A percentile compares a stretch with the other conserved stretches of the same genome.
Evolutionary conservation across 2,329 filamentous ascomycete species (phyloP).

Genomic region (Ceratocystis eucalypticola): DNA sequence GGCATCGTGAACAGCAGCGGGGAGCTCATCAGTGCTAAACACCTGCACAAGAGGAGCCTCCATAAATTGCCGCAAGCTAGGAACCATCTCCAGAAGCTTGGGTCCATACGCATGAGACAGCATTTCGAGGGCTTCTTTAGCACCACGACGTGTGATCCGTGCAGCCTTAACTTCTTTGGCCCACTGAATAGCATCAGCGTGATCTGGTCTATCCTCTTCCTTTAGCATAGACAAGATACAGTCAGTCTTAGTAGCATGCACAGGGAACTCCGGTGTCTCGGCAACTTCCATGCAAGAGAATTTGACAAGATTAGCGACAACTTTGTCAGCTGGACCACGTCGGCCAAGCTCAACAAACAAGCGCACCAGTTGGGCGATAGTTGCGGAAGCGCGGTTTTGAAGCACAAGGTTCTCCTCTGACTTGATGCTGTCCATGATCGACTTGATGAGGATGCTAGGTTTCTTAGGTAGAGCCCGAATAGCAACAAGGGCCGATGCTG

Average conservation of each 20-base stretch:
- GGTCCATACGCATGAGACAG: constrained; percentile 67
- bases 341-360: constrained; percentile 71
- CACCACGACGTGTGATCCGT: constrained; percentile 77
- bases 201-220: constrained; percentile 89
- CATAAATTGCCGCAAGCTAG: constrained; percentile 68
- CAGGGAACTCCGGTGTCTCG: constrained; percentile 87
- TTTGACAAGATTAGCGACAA: constrained; percentile 88
- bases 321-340: constrained; percentile 80
- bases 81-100: constrained; percentile 66
- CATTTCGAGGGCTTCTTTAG: constrained; percentile 86
- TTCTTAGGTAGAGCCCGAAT: constrained; percentile 84
- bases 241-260: constrained; percentile 63
- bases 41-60: constrained; percentile 64
- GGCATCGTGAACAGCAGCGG: constrained; percentile 57
- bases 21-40: constrained; percentile 54
- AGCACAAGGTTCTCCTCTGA: constrained; percentile 82
- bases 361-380: constrained; percentile 73
- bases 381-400: constrained; percentile 72
- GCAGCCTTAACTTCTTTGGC: constrained; percentile 81
- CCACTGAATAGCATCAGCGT: constrained; percentile 79
- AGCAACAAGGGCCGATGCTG: constrained; percentile 78
- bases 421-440: constrained; percentile 97
- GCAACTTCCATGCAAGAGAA: constrained; percentile 97
- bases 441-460: constrained; percentile 82
- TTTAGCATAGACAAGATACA: constrained; percentile 89